Evolutionary conservation across 768 basidiomycete species (phyloP).

Genomic region (Sistotremastrum suecicum): DNA sequence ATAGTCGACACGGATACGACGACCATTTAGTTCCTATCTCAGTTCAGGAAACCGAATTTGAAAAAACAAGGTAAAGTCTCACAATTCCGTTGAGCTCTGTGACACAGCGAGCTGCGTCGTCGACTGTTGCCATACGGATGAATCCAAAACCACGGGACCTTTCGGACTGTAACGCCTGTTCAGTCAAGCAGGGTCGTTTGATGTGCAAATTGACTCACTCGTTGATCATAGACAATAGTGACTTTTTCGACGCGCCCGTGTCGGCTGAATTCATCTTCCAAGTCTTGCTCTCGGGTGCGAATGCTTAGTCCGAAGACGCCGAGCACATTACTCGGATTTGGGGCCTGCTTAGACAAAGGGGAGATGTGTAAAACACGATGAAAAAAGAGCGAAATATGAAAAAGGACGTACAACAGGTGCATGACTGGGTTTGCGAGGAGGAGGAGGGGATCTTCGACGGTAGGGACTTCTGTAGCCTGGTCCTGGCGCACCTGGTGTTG

Average conservation of each 20-base stretch:
- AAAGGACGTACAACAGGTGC: constrained; percentile 53
- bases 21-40: constrained; percentile 78
- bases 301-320: constrained; percentile 99
- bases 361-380: constrained; percentile 16
- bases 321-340: constrained; percentile 76
- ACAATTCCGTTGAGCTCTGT: constrained; percentile 87
- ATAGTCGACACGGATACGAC: constrained; percentile 93
- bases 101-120: constrained; percentile 81
- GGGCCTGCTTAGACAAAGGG: constrained; percentile 47
- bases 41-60: constrained; percentile 1
- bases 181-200: not conserved
- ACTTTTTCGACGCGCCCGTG: constrained; percentile 90
- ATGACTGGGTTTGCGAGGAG: constrained; percentile 51
- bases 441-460: constrained; percentile 41
- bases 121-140: constrained; percentile 82
- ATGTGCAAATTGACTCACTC: constrained; percentile 39
- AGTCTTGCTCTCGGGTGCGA: constrained; percentile 81
- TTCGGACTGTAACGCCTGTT: constrained; percentile 48
- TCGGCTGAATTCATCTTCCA: constrained; percentile 87
- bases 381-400: constrained; percentile 1
- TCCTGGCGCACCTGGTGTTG: constrained; percentile 1
- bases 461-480: constrained; percentile 7
- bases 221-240: constrained; percentile 91
- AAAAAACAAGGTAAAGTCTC: constrained; percentile 18
- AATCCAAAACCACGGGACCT: constrained; percentile 97